Base-by-base conservation (phyloP, 345 rosid genomes). In the Pseudoturritis turrita region DNA sequence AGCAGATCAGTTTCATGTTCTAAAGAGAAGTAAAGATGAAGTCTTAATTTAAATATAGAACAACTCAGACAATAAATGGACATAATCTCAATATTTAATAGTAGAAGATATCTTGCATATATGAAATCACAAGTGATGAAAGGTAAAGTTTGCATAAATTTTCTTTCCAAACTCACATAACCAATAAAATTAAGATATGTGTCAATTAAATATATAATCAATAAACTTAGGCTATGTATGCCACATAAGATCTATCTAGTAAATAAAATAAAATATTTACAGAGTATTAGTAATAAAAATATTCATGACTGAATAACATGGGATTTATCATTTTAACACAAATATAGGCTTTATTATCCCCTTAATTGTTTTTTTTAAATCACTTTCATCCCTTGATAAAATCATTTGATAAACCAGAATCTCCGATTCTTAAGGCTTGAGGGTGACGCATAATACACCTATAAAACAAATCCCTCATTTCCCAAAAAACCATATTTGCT, bases 341-440 rank as follows among this genome's bases (percentile, higher is more conserved):
- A 7, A 44, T 15, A 15, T 44, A 15, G 19, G 15, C 14, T 39
- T 5, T 39, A 43, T 43, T 11, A 43, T 43, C 9, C 47, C 47
- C 18, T 44, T 44, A 13, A 13, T 37, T 13, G 4, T 12, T 12
- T 13, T 14, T 29, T 9, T 31, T 55, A 3, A 5, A 3, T 54
- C 10, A 17, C 19, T 22, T 37, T 5, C 19, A 13, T 43, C 29
- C 9, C 18, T 19, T 39, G 64, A 25, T 41, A 61, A 23, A 1
- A 52, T 7, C 18, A n/a, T 26, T 52, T 26, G n/a, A 25, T 41
- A 44, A 43, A 67, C 23, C 45, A 31, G 43, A 36, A 31, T 39
- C 50, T 47, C 66, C 67, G 67, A 39, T 36, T 23, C 50, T 35
- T 4, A 21, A 37, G 73, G 56, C 66, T 40, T 70, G 66, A 37